A percentile compares a stretch with the other conserved stretches of the same genome.
Conservation (phyloP, 2,329 filamentous ascomycete species). For the Penicillium sp. region DNA sequence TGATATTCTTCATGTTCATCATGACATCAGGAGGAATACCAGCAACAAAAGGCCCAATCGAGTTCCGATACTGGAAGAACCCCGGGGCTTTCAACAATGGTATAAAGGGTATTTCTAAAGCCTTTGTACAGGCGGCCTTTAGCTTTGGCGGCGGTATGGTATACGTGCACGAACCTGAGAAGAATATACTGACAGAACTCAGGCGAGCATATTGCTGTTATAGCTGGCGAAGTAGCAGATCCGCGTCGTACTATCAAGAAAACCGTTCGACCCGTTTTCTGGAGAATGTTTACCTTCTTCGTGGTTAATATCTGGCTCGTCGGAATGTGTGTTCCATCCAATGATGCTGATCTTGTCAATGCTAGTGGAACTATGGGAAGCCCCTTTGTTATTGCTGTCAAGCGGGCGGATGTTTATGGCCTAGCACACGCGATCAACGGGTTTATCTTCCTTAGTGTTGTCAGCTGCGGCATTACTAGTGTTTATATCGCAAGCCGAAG, state of each 20-base stretch:
- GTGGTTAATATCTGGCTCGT: conserved; percentile 38
- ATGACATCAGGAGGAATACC: conserved; percentile 35
- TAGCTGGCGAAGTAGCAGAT: conserved; percentile 32
- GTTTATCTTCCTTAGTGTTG: conserved; percentile 36
- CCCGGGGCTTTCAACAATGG: conserved; percentile 31
- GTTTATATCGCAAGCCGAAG: conserved; percentile 35
- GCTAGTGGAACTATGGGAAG: conserved; percentile 30
- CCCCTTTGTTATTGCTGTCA: conserved; percentile 32
- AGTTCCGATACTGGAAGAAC: conserved; percentile 31
- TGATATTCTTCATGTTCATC: conserved; percentile 37
- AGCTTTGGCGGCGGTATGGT: conserved; percentile 30
- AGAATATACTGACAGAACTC: not conserved
- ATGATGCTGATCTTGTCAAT: conserved; percentile 29
- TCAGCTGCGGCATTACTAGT: conserved; percentile 36
- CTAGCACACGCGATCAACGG: conserved; percentile 33
- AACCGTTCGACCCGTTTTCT: conserved; percentile 33
- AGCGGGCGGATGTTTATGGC: conserved; percentile 29
- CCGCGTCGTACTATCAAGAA: conserved; percentile 31
- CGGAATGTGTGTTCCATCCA: conserved; percentile 34
- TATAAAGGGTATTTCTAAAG: conserved; percentile 36
- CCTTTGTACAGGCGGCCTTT: conserved; percentile 36
- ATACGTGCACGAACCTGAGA: not conserved
- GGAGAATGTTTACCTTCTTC: conserved; percentile 37
- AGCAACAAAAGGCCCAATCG: conserved; percentile 33
- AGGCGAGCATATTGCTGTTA: conserved; percentile 35